Percentiles rank a stretch among this genome's conserved stretches.
These are phyloP conservation scores for Annulohypoxylon stygium DNA, from an alignment of 495 filamentous ascomycete species.

Conservation along the genomic window DNA sequence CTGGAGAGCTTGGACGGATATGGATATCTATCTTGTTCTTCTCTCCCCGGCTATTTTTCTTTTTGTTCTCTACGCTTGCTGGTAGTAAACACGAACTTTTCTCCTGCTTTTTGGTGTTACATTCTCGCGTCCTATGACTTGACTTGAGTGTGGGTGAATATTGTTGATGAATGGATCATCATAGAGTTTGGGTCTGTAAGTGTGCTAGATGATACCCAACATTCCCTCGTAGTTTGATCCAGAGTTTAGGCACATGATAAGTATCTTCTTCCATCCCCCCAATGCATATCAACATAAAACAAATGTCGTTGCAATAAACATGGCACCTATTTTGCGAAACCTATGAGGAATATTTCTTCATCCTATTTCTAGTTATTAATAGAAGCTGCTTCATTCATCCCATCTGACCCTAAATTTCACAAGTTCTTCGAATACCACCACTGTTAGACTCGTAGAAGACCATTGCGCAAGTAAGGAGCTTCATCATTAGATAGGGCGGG, in stretches of 20 bases:
- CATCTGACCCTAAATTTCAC: too few species aligned
- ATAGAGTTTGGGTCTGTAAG: not conserved
- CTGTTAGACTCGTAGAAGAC: too few species aligned
- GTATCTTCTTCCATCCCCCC: not conserved
- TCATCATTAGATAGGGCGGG: not conserved
- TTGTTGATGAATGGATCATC: not conserved
- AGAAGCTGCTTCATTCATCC: too few species aligned
- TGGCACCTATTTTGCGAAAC: too few species aligned
- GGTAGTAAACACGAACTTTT: conserved; percentile 37
- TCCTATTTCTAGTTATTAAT: too few species aligned
- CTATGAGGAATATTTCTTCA: too few species aligned
- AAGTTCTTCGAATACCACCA: too few species aligned
- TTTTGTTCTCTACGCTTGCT: conserved; percentile 27
- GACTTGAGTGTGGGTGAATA: not conserved
- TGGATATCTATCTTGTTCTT: conserved; percentile 40
- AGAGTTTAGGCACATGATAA: not conserved
- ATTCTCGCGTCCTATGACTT: not conserved
- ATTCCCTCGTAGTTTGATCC: not conserved
- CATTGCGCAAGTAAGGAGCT: too few species aligned
- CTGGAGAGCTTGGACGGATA: conserved; percentile 37
- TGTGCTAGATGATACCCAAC: not conserved
- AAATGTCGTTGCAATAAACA: too few species aligned
- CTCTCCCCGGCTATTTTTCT: conserved; percentile 37
- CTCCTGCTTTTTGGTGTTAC: not conserved
- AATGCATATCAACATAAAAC: not conserved